phyloP scores from a whole-genome alignment of 1,284 basidiomycete species.

The Volvariella volvacea region DNA sequence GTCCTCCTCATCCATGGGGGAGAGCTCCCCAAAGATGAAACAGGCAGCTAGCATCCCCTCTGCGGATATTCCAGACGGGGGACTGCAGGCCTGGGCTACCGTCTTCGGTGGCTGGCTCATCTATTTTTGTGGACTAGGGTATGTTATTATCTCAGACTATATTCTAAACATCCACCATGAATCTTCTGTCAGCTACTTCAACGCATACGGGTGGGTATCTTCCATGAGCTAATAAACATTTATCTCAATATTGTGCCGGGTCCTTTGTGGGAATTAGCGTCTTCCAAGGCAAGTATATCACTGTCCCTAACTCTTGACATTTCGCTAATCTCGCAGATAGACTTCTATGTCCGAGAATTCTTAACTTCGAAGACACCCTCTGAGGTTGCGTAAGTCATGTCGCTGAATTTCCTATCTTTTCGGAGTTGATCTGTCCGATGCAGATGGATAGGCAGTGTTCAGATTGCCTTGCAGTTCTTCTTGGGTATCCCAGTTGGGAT shows the following conservation, averaged over 20 bases:
- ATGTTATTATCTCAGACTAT: constrained; percentile 5
- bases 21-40: too few relatives aligned
- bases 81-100: constrained; percentile 29
- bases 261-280: too few relatives aligned
- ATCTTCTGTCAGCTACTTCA: constrained; percentile 20
- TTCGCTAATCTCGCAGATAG: neutral
- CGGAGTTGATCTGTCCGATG: constrained; percentile 10
- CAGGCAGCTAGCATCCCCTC: too few relatives aligned
- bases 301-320: neutral
- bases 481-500: constrained; percentile 30
- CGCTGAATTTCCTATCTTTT: neutral
- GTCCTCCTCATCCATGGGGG: too few relatives aligned
- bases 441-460: constrained; percentile 12
- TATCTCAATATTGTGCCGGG: constrained; percentile 20
- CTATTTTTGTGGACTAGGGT: constrained; percentile 20
- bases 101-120: constrained; percentile 21
- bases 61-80: constrained; percentile 33
- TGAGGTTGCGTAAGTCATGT: constrained; percentile 35
- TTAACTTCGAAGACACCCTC: constrained; percentile 27
- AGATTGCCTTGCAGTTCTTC: constrained; percentile 31
- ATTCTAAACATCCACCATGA: neutral
- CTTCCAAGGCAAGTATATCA: neutral
- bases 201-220: constrained; percentile 31
- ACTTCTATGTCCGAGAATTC: constrained; percentile 2
- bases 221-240: constrained; percentile 44